Evolutionary conservation across 1,284 basidiomycete genomes (phyloP).

Genomic region (Termitomyces sp.): DNA sequence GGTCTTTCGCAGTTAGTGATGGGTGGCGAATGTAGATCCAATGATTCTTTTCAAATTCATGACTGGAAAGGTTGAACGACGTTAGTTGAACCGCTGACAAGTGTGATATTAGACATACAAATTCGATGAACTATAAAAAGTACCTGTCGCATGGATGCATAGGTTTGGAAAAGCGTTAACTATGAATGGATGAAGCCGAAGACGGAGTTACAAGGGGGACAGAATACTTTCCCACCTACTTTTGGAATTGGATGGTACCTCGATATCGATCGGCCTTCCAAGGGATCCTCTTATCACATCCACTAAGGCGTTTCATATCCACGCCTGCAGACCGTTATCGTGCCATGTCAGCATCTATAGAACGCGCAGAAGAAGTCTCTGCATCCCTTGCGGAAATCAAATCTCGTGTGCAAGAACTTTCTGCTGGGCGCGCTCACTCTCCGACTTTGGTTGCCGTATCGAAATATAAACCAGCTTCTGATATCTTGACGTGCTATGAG

Average conservation of each 20-base stretch:
- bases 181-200: too few species aligned
- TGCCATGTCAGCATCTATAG: constrained; percentile 17
- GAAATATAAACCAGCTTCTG: constrained; percentile 88
- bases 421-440: constrained; percentile 11
- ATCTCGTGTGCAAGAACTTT: constrained; percentile 40
- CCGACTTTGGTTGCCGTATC: constrained; percentile 81
- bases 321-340: constrained; percentile 8
- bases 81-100: neutral
- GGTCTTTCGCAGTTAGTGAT: neutral
- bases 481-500: constrained; percentile 80
- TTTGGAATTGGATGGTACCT: constrained; percentile 7
- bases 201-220: neutral
- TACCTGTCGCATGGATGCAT: neutral
- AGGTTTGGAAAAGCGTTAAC: neutral
- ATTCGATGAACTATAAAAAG: neutral
- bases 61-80: neutral
- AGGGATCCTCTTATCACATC: neutral
- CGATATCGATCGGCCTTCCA: constrained; percentile 7
- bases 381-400: constrained; percentile 49
- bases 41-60: neutral
- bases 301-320: constrained; percentile 3
- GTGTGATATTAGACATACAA: neutral
- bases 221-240: constrained; percentile 1
- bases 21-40: neutral
- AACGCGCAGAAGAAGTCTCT: constrained; percentile 41